Base-by-base conservation (phyloP, 495 filamentous ascomycete species). In the Aeminium ludgeri region DNA sequence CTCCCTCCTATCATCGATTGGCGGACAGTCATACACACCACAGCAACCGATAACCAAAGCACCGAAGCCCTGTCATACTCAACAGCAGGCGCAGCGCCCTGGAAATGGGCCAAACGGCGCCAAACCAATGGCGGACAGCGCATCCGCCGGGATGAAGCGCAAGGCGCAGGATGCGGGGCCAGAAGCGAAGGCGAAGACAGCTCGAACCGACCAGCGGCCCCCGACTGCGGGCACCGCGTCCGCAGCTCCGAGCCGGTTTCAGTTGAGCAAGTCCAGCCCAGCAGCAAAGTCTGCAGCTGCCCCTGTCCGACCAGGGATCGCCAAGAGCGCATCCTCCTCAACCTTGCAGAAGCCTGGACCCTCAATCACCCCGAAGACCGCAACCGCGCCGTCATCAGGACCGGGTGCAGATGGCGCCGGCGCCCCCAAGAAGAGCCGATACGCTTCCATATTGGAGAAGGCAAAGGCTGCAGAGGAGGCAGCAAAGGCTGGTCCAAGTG, bases 391-490 rank as follows among this genome's bases (percentile, higher is more conserved):
- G 40, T 31, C 59, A 53, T 44, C 55, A 4, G 53, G 61, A 30
- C 44, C 57, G 2, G 55, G 63, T 4, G 28, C 46, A 38, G 37
- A 45, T 36, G 38, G 46, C 30, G 51, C 65, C 30, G 48, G 56
- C n/a, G 35, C 30, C 28, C 70, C 66, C 10, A 78, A 77, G 52
- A 79, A 77, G 45, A 67, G 75, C 1, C 76, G 74, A 1, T 85
- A 64, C 51, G 67, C 67, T 33, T 76, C 79, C 45, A 78, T 82
- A 41, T 69, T 85, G 65, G 73, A 70, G 15, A 65, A 73, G 42
- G 80, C 72, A 6, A 66, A 74, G 52, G 67, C 64, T 31, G 67
- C 62, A 30, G 59, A 76, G 45, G 43, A 25, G 19, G 59, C 50
- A 28, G 41, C 55, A 13, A 48, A 53, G 39, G 32, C 52, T 10